phyloP scores from a whole-genome alignment of 352 stramenopile species.

The Phytopythium cucurbitacearum region DNA sequence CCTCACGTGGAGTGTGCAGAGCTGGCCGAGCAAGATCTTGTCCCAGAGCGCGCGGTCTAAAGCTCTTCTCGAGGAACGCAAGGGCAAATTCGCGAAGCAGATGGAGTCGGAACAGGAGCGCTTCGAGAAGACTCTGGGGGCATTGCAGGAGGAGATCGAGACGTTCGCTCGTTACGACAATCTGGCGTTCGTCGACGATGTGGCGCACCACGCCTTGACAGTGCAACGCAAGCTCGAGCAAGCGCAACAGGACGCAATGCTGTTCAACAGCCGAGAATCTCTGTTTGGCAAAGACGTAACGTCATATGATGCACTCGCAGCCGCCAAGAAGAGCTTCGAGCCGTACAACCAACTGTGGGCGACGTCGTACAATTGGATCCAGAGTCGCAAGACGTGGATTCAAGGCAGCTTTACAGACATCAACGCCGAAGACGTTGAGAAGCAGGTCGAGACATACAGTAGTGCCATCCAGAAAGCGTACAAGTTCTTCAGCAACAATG shows the following conservation, averaged over 20 bases:
- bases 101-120: slow-evolving; percentile 93
- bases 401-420: slow-evolving; percentile 89
- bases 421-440: slow-evolving; percentile 91
- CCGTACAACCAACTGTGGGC: slow-evolving; percentile 93
- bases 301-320: slow-evolving; percentile 82
- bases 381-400: slow-evolving; percentile 91
- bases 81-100: slow-evolving; percentile 87
- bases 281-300: slow-evolving; percentile 89
- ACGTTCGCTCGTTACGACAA: slow-evolving; percentile 87
- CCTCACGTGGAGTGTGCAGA: slow-evolving; percentile 87
- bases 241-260: slow-evolving; percentile 83
- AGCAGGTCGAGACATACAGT: slow-evolving; percentile 80
- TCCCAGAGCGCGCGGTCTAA: slow-evolving; percentile 80
- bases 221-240: slow-evolving; percentile 88
- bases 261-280: slow-evolving; percentile 92
- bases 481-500: slow-evolving; percentile 91
- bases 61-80: slow-evolving; percentile 71
- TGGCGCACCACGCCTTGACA: slow-evolving; percentile 79
- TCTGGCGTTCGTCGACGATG: slow-evolving; percentile 83
- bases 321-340: slow-evolving; percentile 93
- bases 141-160: slow-evolving; percentile 87
- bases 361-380: slow-evolving; percentile 89
- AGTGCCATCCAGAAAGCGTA: slow-evolving; percentile 88
- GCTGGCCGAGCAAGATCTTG: slow-evolving; percentile 87
- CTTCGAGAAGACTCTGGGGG: slow-evolving; percentile 85